A percentile compares a stretch with the other conserved stretches of the same genome.
Evolutionary conservation across 106 monocot species (phyloP).

Genomic region (Chionographis japonica): DNA sequence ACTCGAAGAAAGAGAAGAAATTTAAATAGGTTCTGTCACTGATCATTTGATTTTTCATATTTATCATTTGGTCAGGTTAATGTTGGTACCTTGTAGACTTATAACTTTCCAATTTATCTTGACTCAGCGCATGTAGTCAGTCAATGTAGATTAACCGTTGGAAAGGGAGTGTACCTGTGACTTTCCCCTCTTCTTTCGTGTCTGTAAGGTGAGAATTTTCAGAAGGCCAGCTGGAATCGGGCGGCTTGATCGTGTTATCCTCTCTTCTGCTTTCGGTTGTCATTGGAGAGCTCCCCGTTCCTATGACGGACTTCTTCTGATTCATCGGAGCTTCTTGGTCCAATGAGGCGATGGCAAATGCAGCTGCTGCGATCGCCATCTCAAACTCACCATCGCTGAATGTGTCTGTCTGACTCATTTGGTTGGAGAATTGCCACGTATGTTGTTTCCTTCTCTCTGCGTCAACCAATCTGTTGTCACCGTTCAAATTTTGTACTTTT

Average conservation of each 20-base stretch:
- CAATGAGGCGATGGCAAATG: slow-evolving; percentile 21
- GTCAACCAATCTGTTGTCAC: too few species aligned
- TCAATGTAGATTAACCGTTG: not conserved
- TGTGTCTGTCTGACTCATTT: slow-evolving; percentile 10
- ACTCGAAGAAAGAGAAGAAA: not conserved
- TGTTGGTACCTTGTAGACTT: too few species aligned
- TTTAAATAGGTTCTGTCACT: not conserved
- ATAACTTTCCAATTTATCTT: not conserved
- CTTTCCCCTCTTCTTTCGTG: slow-evolving; percentile 11
- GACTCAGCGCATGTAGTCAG: not conserved
- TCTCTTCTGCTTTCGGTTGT: slow-evolving; percentile 15
- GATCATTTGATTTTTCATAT: not conserved
- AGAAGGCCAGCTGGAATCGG: slow-evolving; percentile 7
- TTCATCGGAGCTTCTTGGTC: not conserved
- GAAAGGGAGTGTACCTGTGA: slow-evolving; percentile 9
- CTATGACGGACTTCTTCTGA: slow-evolving; percentile 6
- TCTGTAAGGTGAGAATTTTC: slow-evolving; percentile 18
- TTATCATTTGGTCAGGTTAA: too few species aligned
- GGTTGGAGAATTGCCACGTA: slow-evolving; percentile 6
- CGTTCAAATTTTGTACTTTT: too few species aligned
- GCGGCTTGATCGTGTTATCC: slow-evolving; percentile 9
- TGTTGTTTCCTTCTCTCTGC: not conserved
- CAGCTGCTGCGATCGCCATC: slow-evolving; percentile 26
- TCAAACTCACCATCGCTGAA: slow-evolving; percentile 19
- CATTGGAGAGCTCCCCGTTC: not conserved